phyloP scores from a whole-genome alignment of 306 rosid species.

The Prunus salicina region DNA sequence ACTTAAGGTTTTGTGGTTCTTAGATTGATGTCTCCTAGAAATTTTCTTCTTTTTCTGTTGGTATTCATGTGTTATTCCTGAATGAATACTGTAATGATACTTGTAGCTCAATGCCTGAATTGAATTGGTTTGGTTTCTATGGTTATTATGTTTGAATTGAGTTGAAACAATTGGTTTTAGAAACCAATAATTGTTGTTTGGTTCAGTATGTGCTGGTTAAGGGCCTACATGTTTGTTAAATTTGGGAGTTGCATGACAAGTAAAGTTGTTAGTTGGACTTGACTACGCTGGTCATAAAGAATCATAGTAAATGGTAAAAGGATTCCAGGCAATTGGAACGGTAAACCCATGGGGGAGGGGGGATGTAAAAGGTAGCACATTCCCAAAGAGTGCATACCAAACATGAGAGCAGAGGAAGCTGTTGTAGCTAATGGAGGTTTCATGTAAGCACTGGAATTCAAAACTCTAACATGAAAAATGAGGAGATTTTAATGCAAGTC shows the following conservation, averaged over 20 bases:
- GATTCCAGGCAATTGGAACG: too few relatives aligned
- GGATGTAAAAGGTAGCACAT: too few relatives aligned
- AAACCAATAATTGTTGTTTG: background rate
- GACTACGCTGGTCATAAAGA: background rate
- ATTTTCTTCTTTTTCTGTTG: background rate
- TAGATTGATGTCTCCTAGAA: background rate
- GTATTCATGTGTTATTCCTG: background rate
- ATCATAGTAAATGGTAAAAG: too few relatives aligned
- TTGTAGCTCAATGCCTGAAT: background rate
- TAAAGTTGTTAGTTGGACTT: background rate
- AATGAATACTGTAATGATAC: background rate
- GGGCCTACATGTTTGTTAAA: background rate
- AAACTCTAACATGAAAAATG: background rate
- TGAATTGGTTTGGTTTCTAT: background rate
- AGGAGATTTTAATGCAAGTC: too few relatives aligned
- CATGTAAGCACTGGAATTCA: background rate
- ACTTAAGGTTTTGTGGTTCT: conserved; percentile 13
- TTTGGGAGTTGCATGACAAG: background rate
- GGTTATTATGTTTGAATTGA: background rate
- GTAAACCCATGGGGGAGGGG: too few relatives aligned
- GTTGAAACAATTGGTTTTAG: background rate
- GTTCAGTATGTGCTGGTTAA: background rate
- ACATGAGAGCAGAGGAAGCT: background rate
- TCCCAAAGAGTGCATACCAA: too few relatives aligned
- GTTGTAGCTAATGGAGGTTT: background rate